Percentiles rank a stretch among this genome's conserved stretches.
Conservation (phyloP, 805 yeast species). For the Teunomyces barrocoloradensis region DNA sequence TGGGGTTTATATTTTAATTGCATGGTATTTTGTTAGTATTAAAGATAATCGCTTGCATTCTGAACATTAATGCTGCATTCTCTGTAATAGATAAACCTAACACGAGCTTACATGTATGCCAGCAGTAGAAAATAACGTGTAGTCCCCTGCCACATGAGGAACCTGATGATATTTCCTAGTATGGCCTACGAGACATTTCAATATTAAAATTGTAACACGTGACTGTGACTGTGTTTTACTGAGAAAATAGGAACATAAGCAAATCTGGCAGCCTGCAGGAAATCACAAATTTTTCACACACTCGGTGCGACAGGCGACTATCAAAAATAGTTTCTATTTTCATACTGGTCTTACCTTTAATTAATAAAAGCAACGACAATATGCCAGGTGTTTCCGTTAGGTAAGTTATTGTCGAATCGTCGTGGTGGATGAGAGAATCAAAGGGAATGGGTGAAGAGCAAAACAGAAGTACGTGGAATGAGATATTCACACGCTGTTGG, state of each 20-base stretch:
- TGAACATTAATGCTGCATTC: no score
- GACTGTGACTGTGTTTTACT: slow-evolving; percentile 5
- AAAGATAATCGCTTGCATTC: no score
- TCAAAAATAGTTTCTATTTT: slow-evolving; percentile 1
- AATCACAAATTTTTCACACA: slow-evolving; percentile 18
- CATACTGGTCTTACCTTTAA: slow-evolving; percentile 9
- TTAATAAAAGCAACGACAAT: slow-evolving; percentile 38
- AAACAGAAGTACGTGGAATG: slow-evolving; percentile 3
- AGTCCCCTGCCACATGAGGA: no score
- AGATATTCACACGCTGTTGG: slow-evolving; percentile 4
- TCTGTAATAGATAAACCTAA: no score
- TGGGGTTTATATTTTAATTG: slow-evolving; percentile 4
- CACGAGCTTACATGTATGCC: no score
- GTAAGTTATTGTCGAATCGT: slow-evolving; percentile 53
- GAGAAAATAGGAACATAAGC: neutral
- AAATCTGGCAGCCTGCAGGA: neutral
- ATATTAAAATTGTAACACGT: neutral
- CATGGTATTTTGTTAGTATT: neutral
- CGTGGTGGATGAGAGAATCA: slow-evolving; percentile 23
- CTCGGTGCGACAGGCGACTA: slow-evolving; percentile 23
- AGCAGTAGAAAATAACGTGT: no score
- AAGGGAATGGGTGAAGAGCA: slow-evolving; percentile 1
- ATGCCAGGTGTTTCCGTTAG: slow-evolving; percentile 99
- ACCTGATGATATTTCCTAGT: neutral
- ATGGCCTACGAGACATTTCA: neutral